Evolutionary conservation across 192 early-diverging fungal species (phyloP), one percentile per base, ranked within the genome.

Genomic region (Coemansia sp.): DNA sequence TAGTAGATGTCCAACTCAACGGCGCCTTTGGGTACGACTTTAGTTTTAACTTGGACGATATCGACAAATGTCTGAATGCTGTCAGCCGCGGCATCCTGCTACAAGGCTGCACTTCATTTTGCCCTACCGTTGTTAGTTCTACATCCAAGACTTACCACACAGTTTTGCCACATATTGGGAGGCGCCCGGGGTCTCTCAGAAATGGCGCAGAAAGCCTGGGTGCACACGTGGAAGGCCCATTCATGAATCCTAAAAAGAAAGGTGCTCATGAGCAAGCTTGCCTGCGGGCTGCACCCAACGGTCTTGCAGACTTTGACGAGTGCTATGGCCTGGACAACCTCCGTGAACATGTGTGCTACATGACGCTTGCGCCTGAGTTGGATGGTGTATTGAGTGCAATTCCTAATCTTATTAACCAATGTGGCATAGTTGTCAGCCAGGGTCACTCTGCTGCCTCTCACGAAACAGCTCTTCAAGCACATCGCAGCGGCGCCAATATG

Each of bases 1-100:
- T 86, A 29, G 70, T 92, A 24, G 88, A 92, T 63, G 76, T 86
- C 37, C 88, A 92, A 65, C 85, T 92, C 48, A 92, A 92, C 68
- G 90, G 90, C 49, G 86, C 81, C 0, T 92, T 88, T 81, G 90
- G 90, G 17, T 82, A 88, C 49, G 90, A 92, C 60, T 90, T 92
- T 79, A 66, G 63, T 47, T 63, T 59, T 41, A 73, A 83, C 39
- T 70, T 76, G 21, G 69, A 61, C 22, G 83, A 87, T 22, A 82
- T 89, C 35, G 77, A 79, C 43, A 63, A 80, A 19, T 81, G 85
- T 56, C 64, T 92, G 25, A 69, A 88, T 39, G 83, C 75, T 25
- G 84, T 92, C 15, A 83, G 87, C 52, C 86, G 82, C 25, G 85
- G 87, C 0, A 56, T 92, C 7, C 79, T 92, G 39, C 82, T 86